Evolutionary conservation across 345 rosid genomes (phyloP).

Genomic region (Gossypium stocksii): DNA sequence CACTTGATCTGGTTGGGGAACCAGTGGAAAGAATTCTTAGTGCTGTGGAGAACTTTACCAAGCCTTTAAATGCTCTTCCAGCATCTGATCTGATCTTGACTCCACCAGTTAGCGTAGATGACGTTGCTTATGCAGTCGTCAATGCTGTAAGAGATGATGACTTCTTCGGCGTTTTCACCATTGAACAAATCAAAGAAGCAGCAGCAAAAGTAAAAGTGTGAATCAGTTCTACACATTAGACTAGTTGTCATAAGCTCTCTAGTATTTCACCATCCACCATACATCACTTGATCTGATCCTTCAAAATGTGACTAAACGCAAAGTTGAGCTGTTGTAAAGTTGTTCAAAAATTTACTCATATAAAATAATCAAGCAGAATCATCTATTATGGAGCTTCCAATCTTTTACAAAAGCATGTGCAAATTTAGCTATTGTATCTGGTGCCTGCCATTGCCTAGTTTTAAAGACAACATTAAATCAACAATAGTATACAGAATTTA

Average conservation of each 20-base stretch:
- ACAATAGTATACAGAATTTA: too few relatives aligned
- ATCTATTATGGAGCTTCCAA: neutral
- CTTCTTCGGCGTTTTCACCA: slow-evolving; percentile 77
- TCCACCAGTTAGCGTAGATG: slow-evolving; percentile 77
- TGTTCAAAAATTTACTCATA: neutral
- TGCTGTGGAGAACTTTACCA: slow-evolving; percentile 9
- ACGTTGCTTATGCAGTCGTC: slow-evolving; percentile 65
- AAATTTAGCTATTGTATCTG: neutral
- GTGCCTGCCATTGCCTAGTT: neutral
- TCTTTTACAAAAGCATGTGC: neutral
- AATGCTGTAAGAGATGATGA: slow-evolving; percentile 71
- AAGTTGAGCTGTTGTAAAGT: neutral
- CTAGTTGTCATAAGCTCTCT: neutral
- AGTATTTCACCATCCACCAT: neutral
- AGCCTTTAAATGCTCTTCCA: slow-evolving; percentile 15
- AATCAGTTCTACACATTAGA: neutral
- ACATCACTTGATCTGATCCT: neutral
- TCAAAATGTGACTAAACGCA: neutral
- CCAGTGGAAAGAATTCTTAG: slow-evolving; percentile 51
- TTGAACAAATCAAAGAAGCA: slow-evolving; percentile 92
- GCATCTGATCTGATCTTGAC: slow-evolving; percentile 48
- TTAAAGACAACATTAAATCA: neutral
- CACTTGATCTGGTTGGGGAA: slow-evolving; percentile 73
- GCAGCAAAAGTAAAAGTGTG: slow-evolving; percentile 60
- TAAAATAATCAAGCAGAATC: neutral